These are phyloP conservation scores for Verticillium zaregamsianum DNA, from an alignment of 2,329 filamentous ascomycete genomes.

Conservation along the genomic window DNA sequence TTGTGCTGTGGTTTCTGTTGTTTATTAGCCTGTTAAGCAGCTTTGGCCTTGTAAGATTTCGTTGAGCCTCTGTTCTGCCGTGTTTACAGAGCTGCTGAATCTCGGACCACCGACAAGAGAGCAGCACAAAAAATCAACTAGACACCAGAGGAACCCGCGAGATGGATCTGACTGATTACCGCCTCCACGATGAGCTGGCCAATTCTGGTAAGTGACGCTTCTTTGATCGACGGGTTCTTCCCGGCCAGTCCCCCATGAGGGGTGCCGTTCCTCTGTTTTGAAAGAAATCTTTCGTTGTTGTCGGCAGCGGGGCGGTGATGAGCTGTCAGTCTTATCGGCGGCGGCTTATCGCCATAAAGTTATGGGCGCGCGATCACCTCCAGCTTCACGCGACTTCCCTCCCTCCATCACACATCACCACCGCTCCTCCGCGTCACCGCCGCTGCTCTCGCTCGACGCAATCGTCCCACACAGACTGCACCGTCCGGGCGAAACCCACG, in stretches of 20 bases:
- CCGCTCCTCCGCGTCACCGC: neutral
- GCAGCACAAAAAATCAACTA: neutral
- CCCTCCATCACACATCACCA: neutral
- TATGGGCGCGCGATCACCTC: neutral
- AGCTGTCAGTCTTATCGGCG: neutral
- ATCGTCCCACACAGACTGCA: neutral
- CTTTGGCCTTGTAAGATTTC: neutral
- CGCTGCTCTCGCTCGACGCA: neutral
- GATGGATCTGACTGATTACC: conserved; percentile 1
- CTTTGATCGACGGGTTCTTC: neutral
- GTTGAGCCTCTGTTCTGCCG: neutral
- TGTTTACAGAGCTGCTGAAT: neutral
- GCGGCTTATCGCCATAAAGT: neutral
- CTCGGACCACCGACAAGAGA: neutral
- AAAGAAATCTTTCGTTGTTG: neutral
- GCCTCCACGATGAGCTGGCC: neutral
- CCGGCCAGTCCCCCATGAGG: too few species aligned
- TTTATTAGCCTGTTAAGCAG: neutral
- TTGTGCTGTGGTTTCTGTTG: neutral
- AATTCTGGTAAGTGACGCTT: neutral
- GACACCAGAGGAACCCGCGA: neutral
- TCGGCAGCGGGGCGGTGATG: neutral
- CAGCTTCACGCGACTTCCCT: neutral
- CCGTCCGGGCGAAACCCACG: neutral
- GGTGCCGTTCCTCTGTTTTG: neutral